These are phyloP conservation scores for Neurospora crassa DNA, from an alignment of 2,329 filamentous ascomycete genomes.

Conservation along the genomic window DNA sequence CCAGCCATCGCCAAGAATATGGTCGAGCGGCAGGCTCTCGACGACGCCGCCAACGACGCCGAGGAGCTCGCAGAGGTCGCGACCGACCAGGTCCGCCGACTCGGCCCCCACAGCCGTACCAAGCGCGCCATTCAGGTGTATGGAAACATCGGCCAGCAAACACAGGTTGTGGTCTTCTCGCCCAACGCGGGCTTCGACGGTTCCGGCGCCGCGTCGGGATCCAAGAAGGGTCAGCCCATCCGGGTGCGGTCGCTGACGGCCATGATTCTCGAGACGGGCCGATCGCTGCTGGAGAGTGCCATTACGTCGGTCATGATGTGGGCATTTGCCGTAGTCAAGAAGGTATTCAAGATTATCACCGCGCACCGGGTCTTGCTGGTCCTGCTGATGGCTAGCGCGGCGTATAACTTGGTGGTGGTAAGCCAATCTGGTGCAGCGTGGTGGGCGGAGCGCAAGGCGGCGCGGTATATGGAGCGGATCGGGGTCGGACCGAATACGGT, in stretches of 20 bases:
- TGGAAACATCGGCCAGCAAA: slow-evolving; percentile 62
- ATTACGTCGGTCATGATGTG: slow-evolving; percentile 70
- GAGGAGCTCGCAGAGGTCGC: slow-evolving; percentile 67
- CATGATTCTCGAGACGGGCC: slow-evolving; percentile 61
- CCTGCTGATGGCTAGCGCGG: slow-evolving; percentile 56
- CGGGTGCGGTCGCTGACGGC: slow-evolving; percentile 53
- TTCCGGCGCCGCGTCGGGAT: slow-evolving; percentile 32
- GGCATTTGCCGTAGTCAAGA: slow-evolving; percentile 56
- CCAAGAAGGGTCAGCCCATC: slow-evolving; percentile 42
- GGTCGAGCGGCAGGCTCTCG: slow-evolving; percentile 62
- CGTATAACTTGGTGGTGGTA: slow-evolving; percentile 67
- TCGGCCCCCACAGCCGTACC: slow-evolving; percentile 65
- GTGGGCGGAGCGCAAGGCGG: slow-evolving; percentile 78
- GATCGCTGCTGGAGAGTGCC: slow-evolving; percentile 67
- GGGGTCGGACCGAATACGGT: slow-evolving; percentile 69
- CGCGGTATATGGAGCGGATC: slow-evolving; percentile 69
- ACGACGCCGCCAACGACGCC: slow-evolving; percentile 63
- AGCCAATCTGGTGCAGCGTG: slow-evolving; percentile 65
- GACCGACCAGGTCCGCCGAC: slow-evolving; percentile 65
- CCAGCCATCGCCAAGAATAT: slow-evolving; percentile 51
- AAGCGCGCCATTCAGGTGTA: slow-evolving; percentile 74
- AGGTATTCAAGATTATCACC: slow-evolving; percentile 56
- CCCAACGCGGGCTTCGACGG: slow-evolving; percentile 28
- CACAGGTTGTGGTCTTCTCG: slow-evolving; percentile 51
- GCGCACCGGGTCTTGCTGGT: slow-evolving; percentile 67